Evolutionary conservation across 2,329 filamentous ascomycete genomes (phyloP).

Genomic region (Fusarium proliferatum): DNA sequence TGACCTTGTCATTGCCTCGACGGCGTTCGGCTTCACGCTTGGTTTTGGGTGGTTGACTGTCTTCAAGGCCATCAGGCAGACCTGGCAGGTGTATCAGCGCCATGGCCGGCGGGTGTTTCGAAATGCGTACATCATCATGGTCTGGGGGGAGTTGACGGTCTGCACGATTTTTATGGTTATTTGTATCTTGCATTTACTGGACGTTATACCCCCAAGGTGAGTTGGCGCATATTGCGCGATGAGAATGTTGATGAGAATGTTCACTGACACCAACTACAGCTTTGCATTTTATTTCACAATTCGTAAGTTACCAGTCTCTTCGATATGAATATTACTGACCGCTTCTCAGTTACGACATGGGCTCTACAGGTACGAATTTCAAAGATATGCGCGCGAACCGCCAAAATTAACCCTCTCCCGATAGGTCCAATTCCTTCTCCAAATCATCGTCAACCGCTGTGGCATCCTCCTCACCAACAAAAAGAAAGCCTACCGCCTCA

Average conservation of each 20-base stretch:
- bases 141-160: slow-evolving; percentile 59
- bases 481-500: slow-evolving; percentile 31
- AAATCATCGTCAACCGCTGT: slow-evolving; percentile 46
- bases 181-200: slow-evolving; percentile 41
- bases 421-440: slow-evolving; percentile 41
- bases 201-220: slow-evolving; percentile 42
- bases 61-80: slow-evolving; percentile 53
- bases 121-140: slow-evolving; percentile 59
- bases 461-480: slow-evolving; percentile 39
- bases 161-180: slow-evolving; percentile 56
- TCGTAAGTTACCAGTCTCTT: slow-evolving; percentile 19
- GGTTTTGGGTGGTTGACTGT: slow-evolving; percentile 55
- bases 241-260: not conserved
- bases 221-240: not conserved
- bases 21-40: slow-evolving; percentile 54
- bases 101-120: slow-evolving; percentile 46
- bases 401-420: not conserved
- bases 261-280: slow-evolving; percentile 27
- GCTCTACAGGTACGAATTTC: slow-evolving; percentile 38
- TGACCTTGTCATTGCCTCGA: slow-evolving; percentile 44
- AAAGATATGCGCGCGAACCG: not conserved
- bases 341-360: slow-evolving; percentile 40
- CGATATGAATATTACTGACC: not conserved
- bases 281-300: slow-evolving; percentile 46
- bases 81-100: slow-evolving; percentile 49